phyloP scores from a whole-genome alignment of 2,329 filamentous ascomycete species.

The Ceratocystis destructans region DNA sequence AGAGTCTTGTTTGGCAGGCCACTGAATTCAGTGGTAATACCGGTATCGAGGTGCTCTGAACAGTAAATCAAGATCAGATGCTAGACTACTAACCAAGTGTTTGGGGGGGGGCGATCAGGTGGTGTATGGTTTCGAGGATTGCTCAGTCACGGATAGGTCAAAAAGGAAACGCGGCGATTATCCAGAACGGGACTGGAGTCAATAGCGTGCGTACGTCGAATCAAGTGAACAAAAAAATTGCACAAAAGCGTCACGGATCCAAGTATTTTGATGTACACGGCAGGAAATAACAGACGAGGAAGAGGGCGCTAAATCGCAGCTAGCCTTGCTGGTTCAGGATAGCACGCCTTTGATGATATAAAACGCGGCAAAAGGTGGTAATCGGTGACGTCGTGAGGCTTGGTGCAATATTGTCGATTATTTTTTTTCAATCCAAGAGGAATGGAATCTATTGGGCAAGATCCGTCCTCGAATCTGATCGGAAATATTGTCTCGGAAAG shows the following conservation, averaged over 20 bases:
- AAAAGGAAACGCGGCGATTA: background rate
- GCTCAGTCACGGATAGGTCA: background rate
- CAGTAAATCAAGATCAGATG: no score
- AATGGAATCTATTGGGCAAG: background rate
- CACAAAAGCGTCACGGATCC: background rate
- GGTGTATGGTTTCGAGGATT: background rate
- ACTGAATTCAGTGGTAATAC: no score
- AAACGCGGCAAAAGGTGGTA: background rate
- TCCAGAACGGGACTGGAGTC: background rate
- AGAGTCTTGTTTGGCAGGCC: no score
- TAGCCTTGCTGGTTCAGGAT: background rate
- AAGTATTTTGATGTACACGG: background rate
- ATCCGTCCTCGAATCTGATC: background rate
- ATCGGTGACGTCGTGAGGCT: background rate
- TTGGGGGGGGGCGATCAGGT: background rate
- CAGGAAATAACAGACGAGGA: background rate
- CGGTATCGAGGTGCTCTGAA: no score
- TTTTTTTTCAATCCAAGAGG: background rate
- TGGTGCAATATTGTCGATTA: background rate
- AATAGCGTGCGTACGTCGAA: no score
- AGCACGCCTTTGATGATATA: background rate
- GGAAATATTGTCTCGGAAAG: background rate
- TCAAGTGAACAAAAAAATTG: background rate
- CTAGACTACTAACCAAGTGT: no score
- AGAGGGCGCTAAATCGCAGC: background rate